Evolutionary conservation across 176 grass and related monocot species (phyloP), one percentile per base, ranked within the genome.

Genomic region (Guadua angustifolia): DNA sequence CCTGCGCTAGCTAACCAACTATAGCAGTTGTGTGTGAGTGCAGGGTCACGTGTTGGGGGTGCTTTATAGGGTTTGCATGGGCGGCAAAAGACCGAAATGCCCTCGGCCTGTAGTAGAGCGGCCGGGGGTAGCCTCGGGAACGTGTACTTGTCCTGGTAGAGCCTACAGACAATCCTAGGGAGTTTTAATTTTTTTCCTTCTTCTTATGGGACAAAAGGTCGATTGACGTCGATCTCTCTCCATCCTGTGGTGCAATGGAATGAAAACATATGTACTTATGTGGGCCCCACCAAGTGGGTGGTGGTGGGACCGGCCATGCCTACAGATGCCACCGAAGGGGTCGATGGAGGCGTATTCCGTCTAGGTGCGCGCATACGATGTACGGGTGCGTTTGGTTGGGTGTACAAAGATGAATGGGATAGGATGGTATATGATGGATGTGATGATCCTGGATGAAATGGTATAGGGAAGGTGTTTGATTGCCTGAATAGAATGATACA

Each of bases 41-140:
- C 75, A 8, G 26, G 3, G 35, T 83, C 76, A 88, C 81, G 82
- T 66, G 69, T 8, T 33, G 36, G 69, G 24, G 21, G 2, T 6
- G 2, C 4, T 81, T 91, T 91, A 85, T 88, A 91, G 70, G 66
- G 53, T 47, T 70, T 32, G 21, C 1, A 3, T 13, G 19, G 19
- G 85, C 22, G 29, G 6, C 2, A n/a, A 61, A 70, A 77, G 76
- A 33, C 85, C 0, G 35, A 36, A 87, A 91, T 69, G 26, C 53
- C 70, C 24, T 38, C 4, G 14, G 7, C 25, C 5, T 36, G 24
- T 0, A 4, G 0, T 0, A 1, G 1, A 18, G 2, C 32, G 32
- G 17, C 42, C 42, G 38, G 29, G 79, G 88, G 22, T 24, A 83
- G 4, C 18, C 2, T 74, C 3, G 62, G 50, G 1, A 77, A 43